Evolutionary conservation across 2,329 filamentous ascomycete genomes (phyloP), one percentile per base, ranked within the genome.

Genomic region (Lasiodiplodia gonubiensis): DNA sequence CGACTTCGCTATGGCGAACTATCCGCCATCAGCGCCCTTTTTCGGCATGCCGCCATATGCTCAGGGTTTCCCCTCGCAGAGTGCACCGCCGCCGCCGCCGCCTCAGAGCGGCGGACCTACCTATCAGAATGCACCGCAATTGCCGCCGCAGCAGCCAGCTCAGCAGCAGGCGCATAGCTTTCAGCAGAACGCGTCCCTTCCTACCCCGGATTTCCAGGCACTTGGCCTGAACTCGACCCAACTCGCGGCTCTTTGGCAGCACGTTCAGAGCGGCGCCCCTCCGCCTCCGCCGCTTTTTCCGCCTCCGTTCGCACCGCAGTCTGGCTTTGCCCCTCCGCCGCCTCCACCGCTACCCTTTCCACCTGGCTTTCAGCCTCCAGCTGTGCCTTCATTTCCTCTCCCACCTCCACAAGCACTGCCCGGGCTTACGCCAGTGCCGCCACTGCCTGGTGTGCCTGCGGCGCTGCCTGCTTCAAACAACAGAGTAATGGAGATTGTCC

Each of bases 401-500:
- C 67, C 67, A n/a, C 53, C 53, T 23, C 57, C 49, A 8, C 66
- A 64, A 14, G 18, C 42, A 27, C 42, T 46, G 10, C 42, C 64
- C 33, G 21, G 42, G 3, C 27, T 48, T 14, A 46, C 67, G 48
- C 14, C 57, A 67, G 25, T 68, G 39, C 35, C 49, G 21, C 54
- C 30, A 46, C 70, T 68, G 39, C 65, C 61, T 39, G 71, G 67
- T 46, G 60, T 61, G 48, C 70, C 69, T 59, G 69, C 55, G 14
- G 59, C 21, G 30, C 23, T 33, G 2, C 48, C 70, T 42, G 59
- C 67, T 10, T 60, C 68, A 4, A 70, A 71, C 30, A 67, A 78
- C 30, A 75, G 75, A 59, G 54, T 77, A 12, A 69, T 70, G 35
- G 73, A 76, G 18, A 73, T 76, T 35, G 71, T 77, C 59, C 76